phyloP scores from a whole-genome alignment of 1,284 basidiomycete species.

The Puccinia triticina region DNA sequence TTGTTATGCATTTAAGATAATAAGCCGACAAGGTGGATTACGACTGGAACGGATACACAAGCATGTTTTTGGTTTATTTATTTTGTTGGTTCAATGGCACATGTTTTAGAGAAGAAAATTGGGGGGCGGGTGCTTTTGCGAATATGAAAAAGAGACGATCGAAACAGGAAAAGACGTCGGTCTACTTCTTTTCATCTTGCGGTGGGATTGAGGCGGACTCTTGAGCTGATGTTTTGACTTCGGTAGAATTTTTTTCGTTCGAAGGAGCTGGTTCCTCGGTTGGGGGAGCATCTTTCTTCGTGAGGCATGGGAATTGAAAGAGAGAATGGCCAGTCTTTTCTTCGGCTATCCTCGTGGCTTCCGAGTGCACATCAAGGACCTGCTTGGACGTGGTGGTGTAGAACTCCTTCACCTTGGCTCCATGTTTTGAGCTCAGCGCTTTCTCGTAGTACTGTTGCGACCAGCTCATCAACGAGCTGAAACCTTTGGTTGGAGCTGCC shows the following conservation, averaged over 20 bases:
- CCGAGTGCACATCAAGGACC: conserved; percentile 81
- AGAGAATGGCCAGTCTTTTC: conserved; percentile 61
- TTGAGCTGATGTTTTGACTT: neutral
- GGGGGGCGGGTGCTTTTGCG: neutral
- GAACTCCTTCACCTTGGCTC: conserved; percentile 65
- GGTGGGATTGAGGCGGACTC: neutral
- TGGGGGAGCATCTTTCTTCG: neutral
- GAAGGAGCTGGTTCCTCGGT: neutral
- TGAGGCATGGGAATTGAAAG: conserved; percentile 18
- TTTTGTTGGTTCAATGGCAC: neutral
- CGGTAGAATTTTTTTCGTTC: neutral
- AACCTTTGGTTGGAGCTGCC: neutral
- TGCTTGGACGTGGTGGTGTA: conserved; percentile 81
- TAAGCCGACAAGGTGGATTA: neutral
- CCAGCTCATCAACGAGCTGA: conserved; percentile 43
- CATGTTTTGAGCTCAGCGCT: conserved; percentile 70
- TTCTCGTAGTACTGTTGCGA: conserved; percentile 70
- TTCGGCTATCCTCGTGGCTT: conserved; percentile 74
- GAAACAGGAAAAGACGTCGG: neutral
- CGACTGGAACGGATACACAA: neutral
- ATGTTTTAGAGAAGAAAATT: neutral
- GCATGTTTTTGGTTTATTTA: conserved; percentile 9
- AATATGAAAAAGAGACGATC: neutral
- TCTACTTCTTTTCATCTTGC: conserved; percentile 19
- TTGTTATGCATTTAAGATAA: neutral